phyloP scores from a whole-genome alignment of 2,329 filamentous ascomycete species.

The Taxawa tesnikishii region DNA sequence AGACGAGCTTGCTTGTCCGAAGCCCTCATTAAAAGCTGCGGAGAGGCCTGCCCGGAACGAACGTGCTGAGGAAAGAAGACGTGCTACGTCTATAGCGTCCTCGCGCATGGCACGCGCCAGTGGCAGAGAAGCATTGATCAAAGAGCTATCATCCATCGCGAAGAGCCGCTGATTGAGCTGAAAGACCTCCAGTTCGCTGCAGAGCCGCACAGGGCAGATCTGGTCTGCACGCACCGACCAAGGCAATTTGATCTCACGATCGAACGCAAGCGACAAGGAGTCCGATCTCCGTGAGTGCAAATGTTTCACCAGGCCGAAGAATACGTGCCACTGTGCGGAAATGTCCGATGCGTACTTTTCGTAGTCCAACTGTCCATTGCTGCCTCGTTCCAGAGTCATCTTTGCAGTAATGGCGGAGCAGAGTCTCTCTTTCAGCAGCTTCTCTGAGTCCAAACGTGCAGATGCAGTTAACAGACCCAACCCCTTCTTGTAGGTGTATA shows the following conservation, averaged over 20 bases:
- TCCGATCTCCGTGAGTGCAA: conserved; percentile 79
- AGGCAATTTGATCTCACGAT: conserved; percentile 56
- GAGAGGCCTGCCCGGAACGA: conserved; percentile 13
- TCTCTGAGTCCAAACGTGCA: conserved; percentile 24
- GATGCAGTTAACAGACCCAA: conserved; percentile 26
- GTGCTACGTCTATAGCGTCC: conserved; percentile 6
- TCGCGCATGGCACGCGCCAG: conserved; percentile 9
- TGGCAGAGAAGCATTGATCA: conserved; percentile 11
- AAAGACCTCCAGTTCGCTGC: conserved; percentile 64
- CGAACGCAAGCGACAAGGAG: conserved; percentile 64
- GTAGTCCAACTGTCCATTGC: conserved; percentile 58
- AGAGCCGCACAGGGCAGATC: conserved; percentile 66
- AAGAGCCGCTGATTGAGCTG: conserved; percentile 50
- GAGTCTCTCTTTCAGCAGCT: conserved; percentile 62
- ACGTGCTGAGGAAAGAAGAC: conserved; percentile 12
- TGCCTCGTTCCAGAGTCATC: conserved; percentile 49
- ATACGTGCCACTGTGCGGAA: conserved; percentile 78
- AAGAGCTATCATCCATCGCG: conserved; percentile 13
- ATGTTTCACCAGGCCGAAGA: conserved; percentile 75
- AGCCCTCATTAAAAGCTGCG: conserved; percentile 9
- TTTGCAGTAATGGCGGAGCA: conserved; percentile 60
- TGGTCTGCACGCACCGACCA: conserved; percentile 81
- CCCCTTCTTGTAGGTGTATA: conserved; percentile 67
- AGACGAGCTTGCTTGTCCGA: conserved; percentile 34
- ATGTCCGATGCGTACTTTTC: conserved; percentile 61